Evolutionary conservation across 495 filamentous ascomycete genomes (phyloP), one percentile per base, ranked within the genome.

Genomic region (Aspergillus affinis): DNA sequence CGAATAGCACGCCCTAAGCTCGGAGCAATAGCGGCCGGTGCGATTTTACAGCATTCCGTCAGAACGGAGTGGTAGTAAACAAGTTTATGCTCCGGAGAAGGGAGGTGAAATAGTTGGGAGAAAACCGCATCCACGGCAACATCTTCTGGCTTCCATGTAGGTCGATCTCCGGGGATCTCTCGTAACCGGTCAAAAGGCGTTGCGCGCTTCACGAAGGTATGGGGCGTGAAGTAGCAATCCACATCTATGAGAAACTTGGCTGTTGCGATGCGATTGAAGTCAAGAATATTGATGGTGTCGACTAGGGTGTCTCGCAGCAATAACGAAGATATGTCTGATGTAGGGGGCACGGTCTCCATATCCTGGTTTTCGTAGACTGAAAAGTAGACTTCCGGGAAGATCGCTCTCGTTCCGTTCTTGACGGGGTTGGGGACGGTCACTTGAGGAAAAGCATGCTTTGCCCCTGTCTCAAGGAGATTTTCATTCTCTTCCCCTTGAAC

Each of bases 71-170:
- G 95, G 72, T 96, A 98, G 66, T 97, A 99, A 10, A 97, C 90
- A 3, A 97, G 79, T 72, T 96, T 97, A 76, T 98, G 94, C 72
- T 94, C 90, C 1, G 94, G 87, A 15, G 81, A 81, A 13, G 94
- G 94, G 30, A 99, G 82, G 65, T 89, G 88, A 69, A 95, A 92
- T 17, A 99, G 76, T 73, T 97, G 93, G 1, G 92, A 95, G 72
- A 98, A 98, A 30, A 98, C 90, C 17, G 93, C 93, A 75, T 99
- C 94, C 13, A 99, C 91, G 13, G 91, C 91, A 48, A 98, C 90
- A 76, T 99, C 94, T 78, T 99, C 95, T 0, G 94, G 92, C 72
- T 99, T 99, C 95, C 95, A 99, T 0, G 89, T 89, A 5, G 88
- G 86, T 53, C 84, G 83, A 30, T 86, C 88, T 0, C 58, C 61